These are phyloP conservation scores for Clonostachys rhizophaga DNA, from an alignment of 2,329 filamentous ascomycete genomes.

Conservation along the genomic window DNA sequence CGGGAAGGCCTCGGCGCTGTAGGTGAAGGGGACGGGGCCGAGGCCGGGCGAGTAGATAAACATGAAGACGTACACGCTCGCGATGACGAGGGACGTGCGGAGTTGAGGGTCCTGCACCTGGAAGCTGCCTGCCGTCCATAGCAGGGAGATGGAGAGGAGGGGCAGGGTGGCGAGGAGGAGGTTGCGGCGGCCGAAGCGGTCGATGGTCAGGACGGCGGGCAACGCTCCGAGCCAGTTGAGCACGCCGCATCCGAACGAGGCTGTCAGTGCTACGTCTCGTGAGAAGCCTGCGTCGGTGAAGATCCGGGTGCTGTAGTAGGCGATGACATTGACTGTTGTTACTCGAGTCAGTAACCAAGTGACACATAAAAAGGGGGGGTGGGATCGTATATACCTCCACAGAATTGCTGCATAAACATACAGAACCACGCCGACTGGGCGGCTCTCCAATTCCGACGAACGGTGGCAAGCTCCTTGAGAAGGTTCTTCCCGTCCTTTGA, in stretches of 20 bases:
- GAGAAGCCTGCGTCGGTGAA: slow-evolving; percentile 35
- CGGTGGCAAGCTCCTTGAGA: slow-evolving; percentile 17
- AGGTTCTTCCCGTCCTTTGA: slow-evolving; percentile 7
- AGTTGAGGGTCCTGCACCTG: not conserved
- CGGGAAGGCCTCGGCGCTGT: slow-evolving; percentile 51
- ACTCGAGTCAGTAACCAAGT: too few relatives aligned
- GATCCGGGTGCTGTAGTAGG: slow-evolving; percentile 42
- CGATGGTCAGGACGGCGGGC: slow-evolving; percentile 59
- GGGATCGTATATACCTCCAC: slow-evolving; percentile 30
- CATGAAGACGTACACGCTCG: slow-evolving; percentile 24
- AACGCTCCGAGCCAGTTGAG: slow-evolving; percentile 61
- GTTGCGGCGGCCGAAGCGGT: slow-evolving; percentile 56
- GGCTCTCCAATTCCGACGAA: slow-evolving; percentile 20
- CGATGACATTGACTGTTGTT: slow-evolving; percentile 36
- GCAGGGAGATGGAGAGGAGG: slow-evolving; percentile 42
- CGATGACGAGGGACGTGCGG: slow-evolving; percentile 6
- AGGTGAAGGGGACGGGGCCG: slow-evolving; percentile 50
- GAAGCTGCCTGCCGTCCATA: slow-evolving; percentile 24
- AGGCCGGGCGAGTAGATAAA: slow-evolving; percentile 38
- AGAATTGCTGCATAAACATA: slow-evolving; percentile 29
- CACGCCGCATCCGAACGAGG: slow-evolving; percentile 40
- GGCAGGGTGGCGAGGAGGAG: slow-evolving; percentile 60
- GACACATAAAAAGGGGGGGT: too few relatives aligned
- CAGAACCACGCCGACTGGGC: slow-evolving; percentile 23
- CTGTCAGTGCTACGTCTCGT: slow-evolving; percentile 29